Evolutionary conservation across 2,329 filamentous ascomycete species (phyloP).

Genomic region (Colletotrichum coccodes): DNA sequence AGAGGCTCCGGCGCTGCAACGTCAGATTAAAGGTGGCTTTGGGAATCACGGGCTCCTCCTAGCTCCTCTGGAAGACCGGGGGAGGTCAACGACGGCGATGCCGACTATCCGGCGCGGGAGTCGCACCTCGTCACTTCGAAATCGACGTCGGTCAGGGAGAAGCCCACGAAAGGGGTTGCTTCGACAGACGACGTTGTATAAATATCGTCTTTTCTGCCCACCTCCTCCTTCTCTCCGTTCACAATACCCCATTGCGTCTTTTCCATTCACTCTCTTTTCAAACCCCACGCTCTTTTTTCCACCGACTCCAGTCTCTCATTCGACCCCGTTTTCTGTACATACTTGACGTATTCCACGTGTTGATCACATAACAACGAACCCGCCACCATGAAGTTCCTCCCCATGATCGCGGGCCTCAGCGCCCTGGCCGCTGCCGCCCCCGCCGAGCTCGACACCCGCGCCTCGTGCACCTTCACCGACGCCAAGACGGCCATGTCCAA

Average conservation of each 20-base stretch:
- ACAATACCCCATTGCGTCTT: slow-evolving; percentile 7
- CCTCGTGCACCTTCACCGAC: slow-evolving; percentile 64
- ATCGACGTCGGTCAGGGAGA: not conserved
- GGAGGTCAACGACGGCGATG: slow-evolving; percentile 2
- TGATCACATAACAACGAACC: slow-evolving; percentile 4
- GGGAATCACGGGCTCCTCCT: slow-evolving; percentile 15
- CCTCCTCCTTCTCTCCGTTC: not conserved
- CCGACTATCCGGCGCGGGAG: slow-evolving; percentile 7
- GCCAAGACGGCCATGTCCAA: slow-evolving; percentile 56
- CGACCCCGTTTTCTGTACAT: not conserved
- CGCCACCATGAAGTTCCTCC: slow-evolving; percentile 21
- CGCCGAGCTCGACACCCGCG: slow-evolving; percentile 33
- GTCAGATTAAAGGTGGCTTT: slow-evolving; percentile 9
- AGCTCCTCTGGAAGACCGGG: not conserved
- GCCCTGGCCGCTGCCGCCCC: slow-evolving; percentile 39
- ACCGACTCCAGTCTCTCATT: slow-evolving; percentile 21
- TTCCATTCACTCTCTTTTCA: slow-evolving; percentile 23
- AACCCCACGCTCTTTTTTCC: not conserved
- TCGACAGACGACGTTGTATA: not conserved
- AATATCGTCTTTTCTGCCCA: not conserved
- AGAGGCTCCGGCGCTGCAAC: slow-evolving; percentile 1
- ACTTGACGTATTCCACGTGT: slow-evolving; percentile 13
- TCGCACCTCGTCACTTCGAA: not conserved
- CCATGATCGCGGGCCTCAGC: slow-evolving; percentile 36
- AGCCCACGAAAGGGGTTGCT: not conserved